Evolutionary conservation across 2,329 filamentous ascomycete genomes (phyloP).

Genomic region (Aureobasidium sp.): DNA sequence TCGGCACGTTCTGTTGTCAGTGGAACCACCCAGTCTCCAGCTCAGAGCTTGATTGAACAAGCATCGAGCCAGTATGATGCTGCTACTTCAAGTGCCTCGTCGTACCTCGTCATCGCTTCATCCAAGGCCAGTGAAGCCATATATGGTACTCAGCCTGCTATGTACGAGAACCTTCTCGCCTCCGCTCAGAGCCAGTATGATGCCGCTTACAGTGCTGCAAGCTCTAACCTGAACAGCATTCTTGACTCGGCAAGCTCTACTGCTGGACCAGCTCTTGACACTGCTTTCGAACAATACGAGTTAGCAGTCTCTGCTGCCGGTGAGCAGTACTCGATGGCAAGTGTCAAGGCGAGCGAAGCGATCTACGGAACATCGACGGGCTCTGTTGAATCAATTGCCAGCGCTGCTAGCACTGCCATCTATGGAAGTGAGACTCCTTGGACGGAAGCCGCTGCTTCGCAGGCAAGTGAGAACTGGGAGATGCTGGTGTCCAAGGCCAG

Average conservation of each 20-base stretch:
- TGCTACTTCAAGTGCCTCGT: slow-evolving; percentile 24
- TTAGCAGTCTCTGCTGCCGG: slow-evolving; percentile 26
- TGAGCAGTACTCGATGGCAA: slow-evolving; percentile 40
- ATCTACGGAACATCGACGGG: slow-evolving; percentile 49
- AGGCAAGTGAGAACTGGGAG: slow-evolving; percentile 58
- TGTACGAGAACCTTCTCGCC: slow-evolving; percentile 64
- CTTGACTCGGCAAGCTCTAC: slow-evolving; percentile 22
- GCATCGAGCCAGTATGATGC: slow-evolving; percentile 27
- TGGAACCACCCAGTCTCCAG: slow-evolving; percentile 22
- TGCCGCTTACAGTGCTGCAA: slow-evolving; percentile 28
- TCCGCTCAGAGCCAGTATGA: slow-evolving; percentile 46
- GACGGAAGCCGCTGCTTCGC: slow-evolving; percentile 48
- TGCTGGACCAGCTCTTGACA: slow-evolving; percentile 23
- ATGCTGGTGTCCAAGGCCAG: slow-evolving; percentile 58
- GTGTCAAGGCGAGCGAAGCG: slow-evolving; percentile 41
- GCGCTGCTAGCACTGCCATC: slow-evolving; percentile 40
- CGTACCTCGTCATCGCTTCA: slow-evolving; percentile 9
- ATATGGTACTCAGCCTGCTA: slow-evolving; percentile 52
- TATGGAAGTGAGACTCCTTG: slow-evolving; percentile 44
- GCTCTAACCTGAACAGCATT: slow-evolving; percentile 24
- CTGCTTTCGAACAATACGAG: slow-evolving; percentile 26
- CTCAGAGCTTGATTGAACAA: slow-evolving; percentile 25
- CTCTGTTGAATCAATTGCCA: slow-evolving; percentile 47
- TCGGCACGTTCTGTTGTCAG: slow-evolving; percentile 21
- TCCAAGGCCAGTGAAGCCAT: slow-evolving; percentile 36